These are phyloP conservation scores for Teratosphaeriaceae sp. DNA, from an alignment of 2,329 filamentous ascomycete species.

Conservation along the genomic window DNA sequence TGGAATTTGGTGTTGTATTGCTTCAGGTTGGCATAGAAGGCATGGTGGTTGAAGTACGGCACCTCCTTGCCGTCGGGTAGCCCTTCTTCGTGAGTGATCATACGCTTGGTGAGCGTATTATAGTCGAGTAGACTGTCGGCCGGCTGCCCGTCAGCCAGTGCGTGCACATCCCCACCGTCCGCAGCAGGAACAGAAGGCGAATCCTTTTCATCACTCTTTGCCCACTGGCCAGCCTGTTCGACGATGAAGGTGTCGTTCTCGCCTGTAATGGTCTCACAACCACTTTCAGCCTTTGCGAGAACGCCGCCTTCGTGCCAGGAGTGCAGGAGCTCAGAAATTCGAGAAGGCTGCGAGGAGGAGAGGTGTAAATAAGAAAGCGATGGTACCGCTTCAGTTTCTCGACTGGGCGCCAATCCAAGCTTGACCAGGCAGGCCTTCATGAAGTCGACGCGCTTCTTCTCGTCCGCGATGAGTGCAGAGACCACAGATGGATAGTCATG, in stretches of 20 bases:
- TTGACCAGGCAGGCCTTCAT: conserved; percentile 73
- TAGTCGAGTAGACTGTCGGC: conserved; percentile 64
- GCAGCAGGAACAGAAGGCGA: conserved; percentile 6
- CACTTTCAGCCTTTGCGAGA: conserved; percentile 45
- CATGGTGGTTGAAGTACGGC: conserved; percentile 76
- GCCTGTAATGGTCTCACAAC: conserved; percentile 67
- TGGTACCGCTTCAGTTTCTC: conserved; percentile 62
- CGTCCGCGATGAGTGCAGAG: conserved; percentile 59
- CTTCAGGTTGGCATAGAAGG: conserved; percentile 66
- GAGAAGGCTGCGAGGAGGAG: conserved; percentile 58
- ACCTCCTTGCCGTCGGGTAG: conserved; percentile 67
- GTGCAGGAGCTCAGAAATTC: conserved; percentile 61
- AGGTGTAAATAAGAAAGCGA: conserved; percentile 78
- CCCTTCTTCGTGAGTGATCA: conserved; percentile 63
- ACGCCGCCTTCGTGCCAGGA: conserved; percentile 60
- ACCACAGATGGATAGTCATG: conserved; percentile 67
- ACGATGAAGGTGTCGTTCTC: conserved; percentile 75
- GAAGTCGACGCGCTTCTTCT: conserved; percentile 65
- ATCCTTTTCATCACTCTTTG: conserved; percentile 22
- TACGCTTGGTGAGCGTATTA: conserved; percentile 62
- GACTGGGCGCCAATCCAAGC: conserved; percentile 71
- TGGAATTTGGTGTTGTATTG: conserved; percentile 50
- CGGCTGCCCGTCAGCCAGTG: conserved; percentile 21
- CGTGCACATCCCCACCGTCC: conserved; percentile 18
- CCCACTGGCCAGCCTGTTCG: conserved; percentile 54